Conservation (phyloP, 225 moss, liverwort and hornwort species). For the Bryum argenteum region DNA sequence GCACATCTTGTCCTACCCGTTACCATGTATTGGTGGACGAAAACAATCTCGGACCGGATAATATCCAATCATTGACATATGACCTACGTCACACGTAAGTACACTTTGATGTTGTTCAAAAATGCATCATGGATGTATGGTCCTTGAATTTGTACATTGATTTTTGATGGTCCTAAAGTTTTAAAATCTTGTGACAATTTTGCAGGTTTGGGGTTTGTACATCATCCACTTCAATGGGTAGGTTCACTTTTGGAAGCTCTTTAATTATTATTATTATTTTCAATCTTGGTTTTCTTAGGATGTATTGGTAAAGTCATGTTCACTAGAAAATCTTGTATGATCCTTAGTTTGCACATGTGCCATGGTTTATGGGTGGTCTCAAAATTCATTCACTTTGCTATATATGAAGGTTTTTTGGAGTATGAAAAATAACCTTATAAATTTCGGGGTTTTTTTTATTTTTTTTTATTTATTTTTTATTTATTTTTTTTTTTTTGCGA, state of each 20-base stretch:
- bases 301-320: too few species aligned
- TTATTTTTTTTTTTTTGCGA: too few species aligned
- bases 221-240: constrained; percentile 74
- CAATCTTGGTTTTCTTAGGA: too few species aligned
- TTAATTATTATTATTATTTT: too few species aligned
- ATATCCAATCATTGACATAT: constrained; percentile 68
- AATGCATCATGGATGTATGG: constrained; percentile 3
- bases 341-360: too few species aligned
- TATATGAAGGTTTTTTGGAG: too few species aligned
- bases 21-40: constrained; percentile 82
- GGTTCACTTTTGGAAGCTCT: not conserved
- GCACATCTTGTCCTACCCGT: constrained; percentile 76
- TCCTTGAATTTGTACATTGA: too few species aligned
- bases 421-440: not conserved
- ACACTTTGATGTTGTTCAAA: not conserved
- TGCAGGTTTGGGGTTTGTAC: constrained; percentile 67
- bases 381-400: too few species aligned
- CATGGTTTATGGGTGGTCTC: too few species aligned
- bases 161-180: not conserved
- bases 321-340: too few species aligned
- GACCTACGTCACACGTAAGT: constrained; percentile 69
- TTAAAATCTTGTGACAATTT: not conserved
- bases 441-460: too few species aligned
- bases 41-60: constrained; percentile 64
- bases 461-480: too few species aligned